phyloP scores from a whole-genome alignment of 2,329 filamentous ascomycete genomes.

The Neocatenulostroma microsporum region DNA sequence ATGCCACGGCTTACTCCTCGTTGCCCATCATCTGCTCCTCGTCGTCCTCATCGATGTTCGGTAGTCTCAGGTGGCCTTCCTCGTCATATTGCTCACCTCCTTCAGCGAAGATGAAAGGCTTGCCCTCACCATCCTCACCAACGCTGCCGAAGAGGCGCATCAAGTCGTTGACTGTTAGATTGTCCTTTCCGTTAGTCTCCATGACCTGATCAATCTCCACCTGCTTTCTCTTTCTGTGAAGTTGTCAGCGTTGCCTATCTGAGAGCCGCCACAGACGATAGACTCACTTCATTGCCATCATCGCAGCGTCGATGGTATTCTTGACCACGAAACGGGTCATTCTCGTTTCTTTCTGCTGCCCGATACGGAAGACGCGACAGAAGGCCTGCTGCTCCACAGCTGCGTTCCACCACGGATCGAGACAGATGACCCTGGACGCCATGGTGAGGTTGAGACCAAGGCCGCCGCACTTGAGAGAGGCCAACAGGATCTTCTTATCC shows the following conservation, averaged over 20 bases:
- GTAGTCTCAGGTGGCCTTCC: constrained; percentile 7
- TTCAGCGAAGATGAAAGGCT: constrained; percentile 36
- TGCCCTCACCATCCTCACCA: constrained; percentile 31
- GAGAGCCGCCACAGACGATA: too few species aligned
- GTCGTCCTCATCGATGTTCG: constrained; percentile 8
- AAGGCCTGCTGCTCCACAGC: constrained; percentile 37
- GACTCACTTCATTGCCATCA: too few species aligned
- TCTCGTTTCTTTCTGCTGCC: constrained; percentile 53
- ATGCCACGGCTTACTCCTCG: constrained; percentile 4
- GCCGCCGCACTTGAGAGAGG: constrained; percentile 51
- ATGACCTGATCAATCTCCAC: constrained; percentile 36
- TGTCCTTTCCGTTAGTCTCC: constrained; percentile 24
- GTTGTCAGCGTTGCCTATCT: too few species aligned
- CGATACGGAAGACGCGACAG: constrained; percentile 56
- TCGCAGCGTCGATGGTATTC: constrained; percentile 52
- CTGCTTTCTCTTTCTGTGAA: constrained; percentile 49
- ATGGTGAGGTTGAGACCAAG: constrained; percentile 53
- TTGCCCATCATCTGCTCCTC: constrained; percentile 7
- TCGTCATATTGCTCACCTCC: constrained; percentile 22
- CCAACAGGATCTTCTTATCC: constrained; percentile 43
- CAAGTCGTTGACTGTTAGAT: constrained; percentile 34
- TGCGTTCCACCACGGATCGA: constrained; percentile 28
- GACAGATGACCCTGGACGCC: constrained; percentile 42
- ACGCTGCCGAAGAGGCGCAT: constrained; percentile 42
- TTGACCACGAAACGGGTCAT: constrained; percentile 51